Evolutionary conservation across 2,329 filamentous ascomycete species (phyloP).

Genomic region (Nannizziopsis arthrosporioides): DNA sequence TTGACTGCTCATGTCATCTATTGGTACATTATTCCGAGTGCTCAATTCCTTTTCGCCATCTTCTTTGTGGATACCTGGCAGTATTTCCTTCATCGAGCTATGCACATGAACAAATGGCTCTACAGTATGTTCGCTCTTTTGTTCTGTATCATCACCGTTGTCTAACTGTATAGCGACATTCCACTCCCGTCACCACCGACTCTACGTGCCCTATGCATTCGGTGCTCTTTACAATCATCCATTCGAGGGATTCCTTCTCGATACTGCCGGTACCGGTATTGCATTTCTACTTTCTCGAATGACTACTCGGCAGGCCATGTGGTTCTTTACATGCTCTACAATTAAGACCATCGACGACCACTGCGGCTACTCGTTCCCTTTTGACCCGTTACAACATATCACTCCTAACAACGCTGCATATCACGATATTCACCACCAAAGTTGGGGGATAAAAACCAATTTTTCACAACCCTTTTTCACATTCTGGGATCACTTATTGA

Average conservation of each 20-base stretch:
- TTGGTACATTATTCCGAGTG: conserved; percentile 58
- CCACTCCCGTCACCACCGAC: conserved; percentile 88
- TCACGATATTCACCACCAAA: conserved; percentile 97
- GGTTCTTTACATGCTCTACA: conserved; percentile 78
- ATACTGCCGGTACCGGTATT: conserved; percentile 76
- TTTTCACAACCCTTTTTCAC: conserved; percentile 56
- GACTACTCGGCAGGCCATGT: conserved; percentile 75
- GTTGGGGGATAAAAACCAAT: conserved; percentile 82
- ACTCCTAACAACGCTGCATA: conserved; percentile 93
- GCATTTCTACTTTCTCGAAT: conserved; percentile 72
- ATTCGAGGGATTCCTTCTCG: conserved; percentile 82
- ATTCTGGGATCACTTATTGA: conserved; percentile 77
- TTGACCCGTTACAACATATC: conserved; percentile 82
- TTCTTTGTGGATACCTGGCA: conserved; percentile 89
- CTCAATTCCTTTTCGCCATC: conserved; percentile 67
- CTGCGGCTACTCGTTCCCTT: conserved; percentile 90
- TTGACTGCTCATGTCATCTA: conserved; percentile 64
- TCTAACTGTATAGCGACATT: conserved; percentile 53
- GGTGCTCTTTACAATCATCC: conserved; percentile 96
- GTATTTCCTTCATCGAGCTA: conserved; percentile 89
- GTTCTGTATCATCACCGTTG: background rate
- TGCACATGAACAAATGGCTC: conserved; percentile 96
- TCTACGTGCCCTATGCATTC: conserved; percentile 96
- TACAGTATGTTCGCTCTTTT: conserved; percentile 56
- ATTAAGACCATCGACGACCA: conserved; percentile 98